Base-by-base conservation (phyloP, 2,329 filamentous ascomycete genomes). In the Triangularia setosa region DNA sequence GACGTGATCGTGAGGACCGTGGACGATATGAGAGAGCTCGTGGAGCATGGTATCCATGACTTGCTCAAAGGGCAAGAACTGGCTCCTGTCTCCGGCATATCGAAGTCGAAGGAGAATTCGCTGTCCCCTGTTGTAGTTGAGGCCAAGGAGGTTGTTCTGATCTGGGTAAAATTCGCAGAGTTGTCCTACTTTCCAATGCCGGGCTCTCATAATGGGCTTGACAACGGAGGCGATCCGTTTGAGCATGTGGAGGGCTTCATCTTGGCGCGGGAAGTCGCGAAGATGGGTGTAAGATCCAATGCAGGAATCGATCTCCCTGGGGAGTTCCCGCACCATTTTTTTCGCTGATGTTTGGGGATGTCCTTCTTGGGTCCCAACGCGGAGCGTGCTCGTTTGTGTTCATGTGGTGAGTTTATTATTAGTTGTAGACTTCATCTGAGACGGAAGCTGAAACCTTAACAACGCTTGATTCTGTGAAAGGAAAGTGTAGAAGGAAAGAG, bases 1-100 rank as follows among this genome's bases (percentile, higher is more conserved):
- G 35, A 90, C 84, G 56, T 81, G 83, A 73, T 97, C 87, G 75
- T 98, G 94, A 1, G 91, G 91, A 0, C 92, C 92, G 75, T 90
- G 87, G 11, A 92, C 85, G 69, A 90, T 97, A 73, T 98, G 94
- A n/a, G 87, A 89, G 2, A 98, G 85, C 80, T 98, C 94, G 74
- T 98, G 94, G 21, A 98, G 86, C 87, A 98, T 90, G 0, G 94
- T 98, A 75, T 97, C 93, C 53, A 92, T 83, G 7, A 97, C 84
- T 68, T 90, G 81, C 73, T 97, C 92, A 64, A 93, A 79, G 1
- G 90, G 88, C 21, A 97, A 76, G 72, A 98, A 98, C 70, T 92
- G 88, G 44, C 81, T 86, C 9, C 85, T 83, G 74, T 96, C 91
- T 70, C 85, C 82, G 5, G 90, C 81, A 75, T 95, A 89, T 63